Percentiles rank a stretch among this genome's conserved stretches.
Conservation (phyloP, 2,329 filamentous ascomycete genomes). For the Basipetospora chlamydospora region DNA sequence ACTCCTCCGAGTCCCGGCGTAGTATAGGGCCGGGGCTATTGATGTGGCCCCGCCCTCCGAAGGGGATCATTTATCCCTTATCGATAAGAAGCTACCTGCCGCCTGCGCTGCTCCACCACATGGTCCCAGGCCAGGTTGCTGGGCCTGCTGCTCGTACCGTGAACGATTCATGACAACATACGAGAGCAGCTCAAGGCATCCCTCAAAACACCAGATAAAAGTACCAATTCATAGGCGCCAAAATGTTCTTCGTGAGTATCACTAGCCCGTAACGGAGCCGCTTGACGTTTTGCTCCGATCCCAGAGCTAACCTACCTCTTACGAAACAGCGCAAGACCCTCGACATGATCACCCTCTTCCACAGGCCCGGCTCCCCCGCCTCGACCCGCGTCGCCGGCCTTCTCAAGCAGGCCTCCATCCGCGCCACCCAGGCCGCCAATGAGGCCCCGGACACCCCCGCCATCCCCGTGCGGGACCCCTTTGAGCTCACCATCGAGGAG, state of each 20-base stretch:
- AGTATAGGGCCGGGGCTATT: too few relatives aligned
- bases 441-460: slow-evolving; percentile 12
- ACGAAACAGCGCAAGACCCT: slow-evolving; percentile 56
- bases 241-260: slow-evolving; percentile 32
- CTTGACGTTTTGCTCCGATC: not conserved
- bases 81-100: too few relatives aligned
- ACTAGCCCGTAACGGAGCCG: not conserved
- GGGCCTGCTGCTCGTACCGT: too few relatives aligned
- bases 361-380: slow-evolving; percentile 59
- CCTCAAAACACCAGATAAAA: too few relatives aligned
- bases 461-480: slow-evolving; percentile 39
- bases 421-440: slow-evolving; percentile 40
- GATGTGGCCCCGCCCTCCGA: too few relatives aligned
- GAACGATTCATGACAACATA: too few relatives aligned
- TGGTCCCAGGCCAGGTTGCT: too few relatives aligned
- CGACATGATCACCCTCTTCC: slow-evolving; percentile 93
- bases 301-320: not conserved
- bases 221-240: slow-evolving; percentile 14
- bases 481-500: slow-evolving; percentile 78
- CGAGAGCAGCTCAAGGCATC: too few relatives aligned
- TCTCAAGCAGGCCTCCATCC: slow-evolving; percentile 66
- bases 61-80: too few relatives aligned
- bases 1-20: too few relatives aligned
- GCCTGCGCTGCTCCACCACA: too few relatives aligned
- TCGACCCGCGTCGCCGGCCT: slow-evolving; percentile 61